A percentile compares a stretch with the other conserved stretches of the same genome.
Evolutionary conservation across 1,139 yeast genomes (phyloP).

Genomic region (Wickerhamomyces sp.): DNA sequence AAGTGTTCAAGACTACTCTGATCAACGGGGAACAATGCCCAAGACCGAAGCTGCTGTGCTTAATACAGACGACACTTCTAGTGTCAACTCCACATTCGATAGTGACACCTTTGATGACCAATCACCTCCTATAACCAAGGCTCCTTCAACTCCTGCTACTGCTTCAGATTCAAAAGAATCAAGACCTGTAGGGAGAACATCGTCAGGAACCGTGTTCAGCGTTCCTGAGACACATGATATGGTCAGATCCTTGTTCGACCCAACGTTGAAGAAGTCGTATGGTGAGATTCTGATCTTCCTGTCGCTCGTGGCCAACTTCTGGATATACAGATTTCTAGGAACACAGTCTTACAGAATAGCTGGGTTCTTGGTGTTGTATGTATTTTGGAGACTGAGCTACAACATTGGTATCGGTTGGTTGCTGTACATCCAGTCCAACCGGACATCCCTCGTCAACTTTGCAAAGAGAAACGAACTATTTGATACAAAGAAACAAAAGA

Average conservation of each 20-base stretch:
- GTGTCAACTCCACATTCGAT: not conserved
- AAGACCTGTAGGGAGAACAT: conserved; percentile 37
- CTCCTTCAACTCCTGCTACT: not conserved
- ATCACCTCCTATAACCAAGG: not conserved
- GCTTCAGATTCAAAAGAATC: not conserved
- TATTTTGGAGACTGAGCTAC: conserved; percentile 75
- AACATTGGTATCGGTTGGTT: conserved; percentile 77
- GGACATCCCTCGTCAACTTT: conserved; percentile 51
- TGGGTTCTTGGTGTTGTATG: conserved; percentile 50
- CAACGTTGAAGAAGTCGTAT: conserved; percentile 62
- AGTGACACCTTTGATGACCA: too few species aligned
- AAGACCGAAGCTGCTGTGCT: not conserved
- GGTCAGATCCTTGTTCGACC: conserved; percentile 80
- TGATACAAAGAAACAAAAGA: conserved; percentile 25
- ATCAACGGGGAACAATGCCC: too few species aligned
- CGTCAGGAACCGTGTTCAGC: conserved; percentile 39
- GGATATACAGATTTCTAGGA: conserved; percentile 39
- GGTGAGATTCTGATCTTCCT: conserved; percentile 58
- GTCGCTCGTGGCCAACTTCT: conserved; percentile 45
- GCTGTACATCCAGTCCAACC: conserved; percentile 62
- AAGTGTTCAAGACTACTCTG: too few species aligned
- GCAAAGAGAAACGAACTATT: conserved; percentile 47
- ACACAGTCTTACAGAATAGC: conserved; percentile 19
- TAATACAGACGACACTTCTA: not conserved
- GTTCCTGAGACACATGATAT: conserved; percentile 85